Evolutionary conservation across 768 basidiomycete species (phyloP).

Genomic region (Tylopilus sp.): DNA sequence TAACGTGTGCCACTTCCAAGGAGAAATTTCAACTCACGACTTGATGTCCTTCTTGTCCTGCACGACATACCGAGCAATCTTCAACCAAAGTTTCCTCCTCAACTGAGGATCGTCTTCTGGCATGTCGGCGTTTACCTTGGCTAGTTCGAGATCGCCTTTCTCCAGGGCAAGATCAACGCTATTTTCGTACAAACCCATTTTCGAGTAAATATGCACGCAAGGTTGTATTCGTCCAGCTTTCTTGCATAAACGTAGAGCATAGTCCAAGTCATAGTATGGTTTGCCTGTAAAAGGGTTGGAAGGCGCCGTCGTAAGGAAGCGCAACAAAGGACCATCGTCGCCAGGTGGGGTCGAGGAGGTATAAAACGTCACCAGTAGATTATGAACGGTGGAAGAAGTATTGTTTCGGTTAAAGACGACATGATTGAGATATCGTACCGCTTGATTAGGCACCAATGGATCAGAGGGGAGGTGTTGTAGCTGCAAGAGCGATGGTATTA

Average conservation of each 20-base stretch:
- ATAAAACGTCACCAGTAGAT: constrained; percentile 87
- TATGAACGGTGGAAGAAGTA: constrained; percentile 86
- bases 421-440: constrained; percentile 84
- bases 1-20: background rate
- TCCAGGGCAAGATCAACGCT: constrained; percentile 93
- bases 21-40: constrained; percentile 60
- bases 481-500: constrained; percentile 86
- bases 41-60: constrained; percentile 98
- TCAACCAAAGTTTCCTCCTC: constrained; percentile 94
- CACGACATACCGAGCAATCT: constrained; percentile 97
- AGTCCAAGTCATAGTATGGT: constrained; percentile 96
- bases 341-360: constrained; percentile 47
- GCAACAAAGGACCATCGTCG: constrained; percentile 77
- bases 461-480: constrained; percentile 71
- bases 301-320: constrained; percentile 81
- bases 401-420: constrained; percentile 78
- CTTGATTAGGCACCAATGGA: constrained; percentile 76
- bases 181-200: constrained; percentile 96
- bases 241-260: constrained; percentile 91
- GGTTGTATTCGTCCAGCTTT: constrained; percentile 75
- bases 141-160: constrained; percentile 92
- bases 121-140: constrained; percentile 93
- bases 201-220: constrained; percentile 95
- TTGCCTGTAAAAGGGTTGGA: constrained; percentile 76
- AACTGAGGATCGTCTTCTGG: constrained; percentile 86